phyloP scores from a whole-genome alignment of 139 green algal species.

The Zygnema cylindricum region DNA sequence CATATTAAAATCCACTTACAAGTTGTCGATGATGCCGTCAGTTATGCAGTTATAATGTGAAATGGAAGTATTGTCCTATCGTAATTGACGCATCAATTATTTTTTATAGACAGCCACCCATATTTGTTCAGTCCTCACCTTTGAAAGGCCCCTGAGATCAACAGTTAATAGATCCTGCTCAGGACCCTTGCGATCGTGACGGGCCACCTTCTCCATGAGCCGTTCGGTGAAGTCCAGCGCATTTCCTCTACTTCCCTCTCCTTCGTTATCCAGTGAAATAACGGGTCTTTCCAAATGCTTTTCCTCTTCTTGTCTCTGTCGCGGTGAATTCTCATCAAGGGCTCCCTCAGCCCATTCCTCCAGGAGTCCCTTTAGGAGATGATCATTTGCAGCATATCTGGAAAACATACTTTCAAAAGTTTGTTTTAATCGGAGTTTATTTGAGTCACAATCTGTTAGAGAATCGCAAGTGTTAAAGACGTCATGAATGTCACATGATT shows the following conservation, averaged over 20 bases:
- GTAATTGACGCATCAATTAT: no score
- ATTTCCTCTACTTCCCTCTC: neutral
- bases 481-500: no score
- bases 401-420: no score
- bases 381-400: conserved; percentile 57
- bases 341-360: conserved; percentile 51
- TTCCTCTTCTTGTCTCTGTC: neutral
- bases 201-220: neutral
- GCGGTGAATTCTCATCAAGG: conserved; percentile 6
- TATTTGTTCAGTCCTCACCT: conserved; percentile 32
- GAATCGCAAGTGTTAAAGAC: neutral
- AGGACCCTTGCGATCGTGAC: neutral
- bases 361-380: conserved; percentile 46
- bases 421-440: neutral
- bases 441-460: conserved; percentile 6
- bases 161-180: conserved; percentile 28
- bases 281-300: neutral
- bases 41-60: no score
- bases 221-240: neutral
- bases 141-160: conserved; percentile 47
- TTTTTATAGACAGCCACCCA: no score
- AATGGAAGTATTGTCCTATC: no score
- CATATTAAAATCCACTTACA: neutral
- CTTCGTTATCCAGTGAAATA: neutral
- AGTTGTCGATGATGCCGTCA: no score